Percentiles rank a stretch among this genome's conserved stretches.
Evolutionary conservation across 169 alveolate species (phyloP).

Genomic region (Perkinsus marinus): DNA sequence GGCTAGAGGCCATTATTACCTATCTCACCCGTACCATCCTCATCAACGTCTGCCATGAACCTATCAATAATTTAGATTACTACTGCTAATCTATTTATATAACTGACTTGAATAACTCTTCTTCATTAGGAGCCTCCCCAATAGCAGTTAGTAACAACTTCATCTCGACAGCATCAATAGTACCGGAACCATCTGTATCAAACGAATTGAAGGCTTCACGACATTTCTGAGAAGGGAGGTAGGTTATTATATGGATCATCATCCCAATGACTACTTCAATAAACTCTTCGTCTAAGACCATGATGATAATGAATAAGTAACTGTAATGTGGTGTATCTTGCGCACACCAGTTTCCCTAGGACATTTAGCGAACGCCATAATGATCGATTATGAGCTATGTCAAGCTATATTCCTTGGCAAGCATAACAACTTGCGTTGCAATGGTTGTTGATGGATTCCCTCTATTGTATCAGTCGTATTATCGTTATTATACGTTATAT

Average conservation of each 20-base stretch:
- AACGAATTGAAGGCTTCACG: not conserved
- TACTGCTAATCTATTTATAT: too few relatives aligned
- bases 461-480: not conserved
- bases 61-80: not conserved
- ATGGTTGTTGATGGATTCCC: not conserved
- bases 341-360: not conserved
- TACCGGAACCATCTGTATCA: not conserved
- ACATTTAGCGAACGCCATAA: too few relatives aligned
- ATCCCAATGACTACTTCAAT: not conserved
- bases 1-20: not conserved
- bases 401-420: not conserved
- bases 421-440: not conserved
- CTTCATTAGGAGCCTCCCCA: slow-evolving; percentile 13
- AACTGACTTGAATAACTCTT: slow-evolving; percentile 12
- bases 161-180: not conserved
- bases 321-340: not conserved
- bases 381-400: not conserved
- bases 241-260: not conserved
- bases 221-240: not conserved
- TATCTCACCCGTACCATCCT: slow-evolving; percentile 19
- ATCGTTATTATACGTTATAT: not conserved
- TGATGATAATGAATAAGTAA: not conserved
- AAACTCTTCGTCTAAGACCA: not conserved
- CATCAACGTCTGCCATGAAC: slow-evolving; percentile 29
- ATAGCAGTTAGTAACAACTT: not conserved